phyloP scores from a whole-genome alignment of 805 yeast species.

The Wickerhamiella domercqiae region DNA sequence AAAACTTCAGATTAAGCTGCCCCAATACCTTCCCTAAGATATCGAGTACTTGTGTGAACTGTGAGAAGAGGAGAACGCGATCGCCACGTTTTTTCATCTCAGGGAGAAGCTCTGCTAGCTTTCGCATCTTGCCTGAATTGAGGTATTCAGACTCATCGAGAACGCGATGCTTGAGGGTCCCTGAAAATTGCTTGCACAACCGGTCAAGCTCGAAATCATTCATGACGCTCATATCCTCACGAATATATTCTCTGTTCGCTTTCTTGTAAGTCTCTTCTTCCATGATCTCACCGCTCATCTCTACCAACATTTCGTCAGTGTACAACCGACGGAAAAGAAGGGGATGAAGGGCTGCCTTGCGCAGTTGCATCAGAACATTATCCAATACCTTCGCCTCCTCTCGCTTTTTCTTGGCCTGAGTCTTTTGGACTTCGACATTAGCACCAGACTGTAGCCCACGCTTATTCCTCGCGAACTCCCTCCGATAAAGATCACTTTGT shows the following conservation, averaged over 20 bases:
- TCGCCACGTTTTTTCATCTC: conserved; percentile 39
- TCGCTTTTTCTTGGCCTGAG: conserved; percentile 12
- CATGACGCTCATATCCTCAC: conserved; percentile 92
- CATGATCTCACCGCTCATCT: conserved; percentile 70
- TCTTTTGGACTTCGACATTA: conserved; percentile 21
- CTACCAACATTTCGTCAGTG: conserved; percentile 35
- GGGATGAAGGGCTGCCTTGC: conserved; percentile 92
- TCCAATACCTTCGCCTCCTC: conserved; percentile 32
- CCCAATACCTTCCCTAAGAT: conserved; percentile 66
- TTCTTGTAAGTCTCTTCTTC: conserved; percentile 60
- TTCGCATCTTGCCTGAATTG: conserved; percentile 61
- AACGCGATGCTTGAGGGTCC: conserved; percentile 38
- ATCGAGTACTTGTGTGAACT: conserved; percentile 85
- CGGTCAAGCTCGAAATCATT: conserved; percentile 74
- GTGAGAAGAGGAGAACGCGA: conserved; percentile 70
- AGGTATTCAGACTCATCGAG: conserved; percentile 41
- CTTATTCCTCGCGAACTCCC: conserved; percentile 31
- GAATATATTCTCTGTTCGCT: conserved; percentile 64
- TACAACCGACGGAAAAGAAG: conserved; percentile 58
- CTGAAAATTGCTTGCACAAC: conserved; percentile 57
- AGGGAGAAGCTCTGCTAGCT: conserved; percentile 42
- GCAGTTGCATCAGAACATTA: conserved; percentile 70
- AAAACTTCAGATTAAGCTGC: conserved; percentile 46
- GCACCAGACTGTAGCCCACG: conserved; percentile 12
- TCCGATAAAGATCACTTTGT: conserved; percentile 47